These are phyloP conservation scores for Euphorbia tirucalli DNA, from an alignment of 345 rosid genomes.

Conservation along the genomic window DNA sequence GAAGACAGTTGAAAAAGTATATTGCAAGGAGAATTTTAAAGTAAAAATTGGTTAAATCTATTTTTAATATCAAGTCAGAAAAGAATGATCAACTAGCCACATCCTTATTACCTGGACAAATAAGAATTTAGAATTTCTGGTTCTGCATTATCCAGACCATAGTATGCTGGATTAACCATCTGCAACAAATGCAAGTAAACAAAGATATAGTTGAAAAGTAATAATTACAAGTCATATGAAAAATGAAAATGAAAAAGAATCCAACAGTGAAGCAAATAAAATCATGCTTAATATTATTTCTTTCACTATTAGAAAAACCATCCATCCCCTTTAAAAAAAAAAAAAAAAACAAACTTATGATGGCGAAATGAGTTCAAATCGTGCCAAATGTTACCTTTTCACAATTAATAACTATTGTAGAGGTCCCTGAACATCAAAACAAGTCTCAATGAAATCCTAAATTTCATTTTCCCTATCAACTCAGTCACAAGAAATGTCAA, in stretches of 20 bases:
- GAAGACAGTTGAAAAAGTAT: too few species aligned
- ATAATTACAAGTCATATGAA: background rate
- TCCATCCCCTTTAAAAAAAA: too few species aligned
- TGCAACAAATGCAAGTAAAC: conserved; percentile 24
- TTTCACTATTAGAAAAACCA: background rate
- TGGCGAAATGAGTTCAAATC: background rate
- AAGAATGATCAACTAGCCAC: background rate
- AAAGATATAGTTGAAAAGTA: background rate
- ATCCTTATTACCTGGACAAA: conserved; percentile 63
- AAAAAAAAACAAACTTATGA: background rate
- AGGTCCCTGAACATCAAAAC: background rate
- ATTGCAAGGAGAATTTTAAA: background rate
- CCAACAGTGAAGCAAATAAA: background rate
- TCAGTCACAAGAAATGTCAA: background rate
- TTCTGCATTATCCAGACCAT: conserved; percentile 74
- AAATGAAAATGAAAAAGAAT: background rate
- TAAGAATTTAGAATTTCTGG: conserved; percentile 71
- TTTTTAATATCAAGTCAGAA: background rate
- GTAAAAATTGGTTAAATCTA: background rate
- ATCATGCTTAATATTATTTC: background rate
- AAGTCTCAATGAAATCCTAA: background rate
- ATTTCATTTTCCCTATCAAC: background rate
- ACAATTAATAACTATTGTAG: background rate
- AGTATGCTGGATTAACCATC: conserved; percentile 97
- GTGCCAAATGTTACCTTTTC: too few species aligned